A percentile compares a stretch with the other conserved stretches of the same genome.
phyloP scores from a whole-genome alignment of 2,329 filamentous ascomycete species.

The Fusarium falciforme region DNA sequence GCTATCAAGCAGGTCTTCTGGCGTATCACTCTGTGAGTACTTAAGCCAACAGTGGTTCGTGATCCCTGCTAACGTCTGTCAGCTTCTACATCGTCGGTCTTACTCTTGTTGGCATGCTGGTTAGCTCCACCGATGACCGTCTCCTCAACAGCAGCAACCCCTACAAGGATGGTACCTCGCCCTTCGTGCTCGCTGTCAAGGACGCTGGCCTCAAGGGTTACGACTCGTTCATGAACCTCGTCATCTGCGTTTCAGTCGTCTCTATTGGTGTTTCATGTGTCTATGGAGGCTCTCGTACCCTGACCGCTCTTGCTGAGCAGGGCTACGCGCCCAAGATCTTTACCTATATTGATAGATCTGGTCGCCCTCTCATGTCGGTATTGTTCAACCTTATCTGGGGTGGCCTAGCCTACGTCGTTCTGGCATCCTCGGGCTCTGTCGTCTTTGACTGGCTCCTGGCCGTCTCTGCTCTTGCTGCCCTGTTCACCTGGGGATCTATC shows the following conservation, averaged over 20 bases:
- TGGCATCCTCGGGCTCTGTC: conserved; percentile 57
- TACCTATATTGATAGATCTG: conserved; percentile 64
- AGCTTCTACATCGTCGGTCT: conserved; percentile 61
- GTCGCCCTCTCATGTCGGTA: conserved; percentile 63
- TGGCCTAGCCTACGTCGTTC: conserved; percentile 60
- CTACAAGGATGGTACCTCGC: conserved; percentile 54
- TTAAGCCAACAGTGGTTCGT: background rate
- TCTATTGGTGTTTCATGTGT: conserved; percentile 66
- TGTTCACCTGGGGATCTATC: conserved; percentile 76
- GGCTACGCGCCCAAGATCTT: conserved; percentile 66
- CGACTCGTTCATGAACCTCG: conserved; percentile 64
- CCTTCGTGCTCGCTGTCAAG: conserved; percentile 62
- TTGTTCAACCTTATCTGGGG: conserved; percentile 58
- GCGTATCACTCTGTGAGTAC: conserved; percentile 58
- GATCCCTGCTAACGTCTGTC: background rate
- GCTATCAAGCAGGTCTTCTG: conserved; percentile 80
- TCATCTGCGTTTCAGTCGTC: conserved; percentile 65
- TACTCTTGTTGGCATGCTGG: conserved; percentile 60
- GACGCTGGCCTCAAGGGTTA: conserved; percentile 61
- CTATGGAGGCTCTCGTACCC: conserved; percentile 66
- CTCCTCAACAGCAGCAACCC: conserved; percentile 53
- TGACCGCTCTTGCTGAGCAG: conserved; percentile 66
- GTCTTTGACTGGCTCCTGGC: conserved; percentile 75
- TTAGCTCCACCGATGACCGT: conserved; percentile 55
- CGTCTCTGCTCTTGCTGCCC: conserved; percentile 69